Conservation (phyloP, 208 protist species). For the Balamuthia mandrillaris region DNA sequence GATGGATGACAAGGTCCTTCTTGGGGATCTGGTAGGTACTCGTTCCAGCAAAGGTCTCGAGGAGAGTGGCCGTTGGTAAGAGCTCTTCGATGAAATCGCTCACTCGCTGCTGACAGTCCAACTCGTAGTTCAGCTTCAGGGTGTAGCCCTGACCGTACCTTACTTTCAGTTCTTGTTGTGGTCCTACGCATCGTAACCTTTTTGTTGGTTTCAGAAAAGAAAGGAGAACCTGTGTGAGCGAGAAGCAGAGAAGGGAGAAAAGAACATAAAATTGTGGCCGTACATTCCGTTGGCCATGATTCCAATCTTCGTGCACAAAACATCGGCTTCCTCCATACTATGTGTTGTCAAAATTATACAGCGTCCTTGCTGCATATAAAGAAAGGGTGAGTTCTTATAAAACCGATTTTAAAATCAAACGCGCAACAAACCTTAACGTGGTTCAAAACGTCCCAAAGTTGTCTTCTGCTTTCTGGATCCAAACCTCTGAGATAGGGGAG, state of each 20-base stretch:
- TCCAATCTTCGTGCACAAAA: constrained; percentile 57
- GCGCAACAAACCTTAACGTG: background rate
- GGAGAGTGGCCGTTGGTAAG: background rate
- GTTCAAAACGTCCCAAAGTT: constrained; percentile 45
- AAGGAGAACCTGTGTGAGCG: background rate
- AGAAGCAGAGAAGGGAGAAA: background rate
- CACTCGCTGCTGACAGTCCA: background rate
- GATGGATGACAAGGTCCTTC: constrained; percentile 26
- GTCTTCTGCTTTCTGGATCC: constrained; percentile 44
- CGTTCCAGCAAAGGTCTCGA: background rate
- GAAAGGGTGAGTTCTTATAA: background rate
- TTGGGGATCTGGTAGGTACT: constrained; percentile 12
- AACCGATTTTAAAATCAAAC: background rate
- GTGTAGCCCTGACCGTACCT: constrained; percentile 57
- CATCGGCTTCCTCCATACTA: constrained; percentile 74
- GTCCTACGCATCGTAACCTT: constrained; percentile 9
- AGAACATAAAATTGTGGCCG: background rate
- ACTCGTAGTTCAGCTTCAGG: constrained; percentile 20
- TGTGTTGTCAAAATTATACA: constrained; percentile 70
- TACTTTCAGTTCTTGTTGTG: constrained; percentile 47
- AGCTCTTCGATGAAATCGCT: background rate
- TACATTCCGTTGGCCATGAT: constrained; percentile 69
- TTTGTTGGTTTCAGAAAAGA: too few species aligned
- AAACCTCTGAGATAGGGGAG: background rate
- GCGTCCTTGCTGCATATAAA: background rate